Percentiles rank a stretch among this genome's conserved stretches.
These are phyloP conservation scores for Trichoderma reesei DNA, from an alignment of 495 filamentous ascomycete genomes.

Conservation along the genomic window DNA sequence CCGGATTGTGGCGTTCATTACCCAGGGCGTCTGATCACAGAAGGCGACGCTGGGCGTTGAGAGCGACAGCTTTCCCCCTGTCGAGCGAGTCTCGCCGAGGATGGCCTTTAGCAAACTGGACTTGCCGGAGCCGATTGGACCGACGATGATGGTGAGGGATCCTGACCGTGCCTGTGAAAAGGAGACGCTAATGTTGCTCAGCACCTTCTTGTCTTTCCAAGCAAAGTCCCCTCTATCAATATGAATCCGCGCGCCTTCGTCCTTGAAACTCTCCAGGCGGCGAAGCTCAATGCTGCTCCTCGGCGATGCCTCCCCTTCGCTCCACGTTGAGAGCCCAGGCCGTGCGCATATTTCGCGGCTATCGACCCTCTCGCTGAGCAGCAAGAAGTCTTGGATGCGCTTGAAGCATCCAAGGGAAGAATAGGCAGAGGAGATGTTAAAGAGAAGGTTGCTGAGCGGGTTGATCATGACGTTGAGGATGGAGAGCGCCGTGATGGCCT, in stretches of 20 bases:
- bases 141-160: conserved; percentile 32
- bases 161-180: conserved; percentile 17
- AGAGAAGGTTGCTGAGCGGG: conserved; percentile 41
- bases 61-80: conserved; percentile 18
- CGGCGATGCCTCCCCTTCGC: not conserved
- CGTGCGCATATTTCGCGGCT: not conserved
- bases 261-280: not conserved
- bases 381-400: conserved; percentile 44
- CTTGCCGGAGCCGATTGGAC: conserved; percentile 43
- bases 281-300: conserved; percentile 6
- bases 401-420: conserved; percentile 44
- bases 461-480: conserved; percentile 45
- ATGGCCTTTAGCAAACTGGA: conserved; percentile 39
- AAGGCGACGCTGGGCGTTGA: conserved; percentile 18
- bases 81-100: conserved; percentile 36
- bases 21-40: conserved; percentile 38
- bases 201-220: conserved; percentile 29
- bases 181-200: conserved; percentile 27
- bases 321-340: not conserved
- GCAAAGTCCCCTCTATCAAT: conserved; percentile 32
- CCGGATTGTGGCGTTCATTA: conserved; percentile 48
- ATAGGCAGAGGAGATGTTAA: conserved; percentile 38
- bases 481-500: conserved; percentile 44
- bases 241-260: not conserved
- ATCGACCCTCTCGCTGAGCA: conserved; percentile 2